Evolutionary conservation across 148 eudicot genomes (phyloP).

Genomic region (Beta vulgaris): DNA sequence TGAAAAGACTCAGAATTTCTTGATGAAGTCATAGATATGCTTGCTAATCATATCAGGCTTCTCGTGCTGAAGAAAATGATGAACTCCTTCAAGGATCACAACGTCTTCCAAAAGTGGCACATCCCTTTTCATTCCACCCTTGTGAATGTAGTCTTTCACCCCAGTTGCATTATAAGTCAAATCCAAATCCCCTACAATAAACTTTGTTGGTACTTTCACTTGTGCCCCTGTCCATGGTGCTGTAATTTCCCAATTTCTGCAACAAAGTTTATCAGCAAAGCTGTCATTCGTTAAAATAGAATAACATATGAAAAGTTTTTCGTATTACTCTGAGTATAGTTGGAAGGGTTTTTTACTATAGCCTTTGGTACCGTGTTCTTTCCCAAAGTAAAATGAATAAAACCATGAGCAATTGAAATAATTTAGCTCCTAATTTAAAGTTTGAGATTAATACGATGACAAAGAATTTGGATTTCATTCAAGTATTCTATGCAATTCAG

Average conservation of each 20-base stretch:
- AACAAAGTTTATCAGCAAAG: not conserved
- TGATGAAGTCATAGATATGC: slow-evolving; percentile 27
- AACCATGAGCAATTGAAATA: no score
- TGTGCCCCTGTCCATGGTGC: slow-evolving; percentile 33
- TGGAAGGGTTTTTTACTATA: no score
- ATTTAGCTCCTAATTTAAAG: no score
- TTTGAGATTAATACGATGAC: no score
- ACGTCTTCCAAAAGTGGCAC: slow-evolving; percentile 34
- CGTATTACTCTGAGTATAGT: no score
- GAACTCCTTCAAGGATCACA: slow-evolving; percentile 31
- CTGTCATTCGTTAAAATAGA: no score
- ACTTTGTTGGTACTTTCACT: slow-evolving; percentile 33
- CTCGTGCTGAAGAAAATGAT: slow-evolving; percentile 35
- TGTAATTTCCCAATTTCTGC: slow-evolving; percentile 34
- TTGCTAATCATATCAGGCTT: slow-evolving; percentile 23
- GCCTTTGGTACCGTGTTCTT: no score
- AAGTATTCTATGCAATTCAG: no score
- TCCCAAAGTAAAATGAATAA: no score
- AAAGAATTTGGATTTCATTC: no score
- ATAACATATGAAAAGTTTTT: no score
- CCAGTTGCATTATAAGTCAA: slow-evolving; percentile 23
- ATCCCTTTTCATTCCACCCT: slow-evolving; percentile 35
- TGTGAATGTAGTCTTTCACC: slow-evolving; percentile 32
- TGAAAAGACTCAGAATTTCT: slow-evolving; percentile 12
- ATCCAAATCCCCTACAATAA: slow-evolving; percentile 32